Evolutionary conservation across 805 yeast genomes (phyloP).

Genomic region (Wilhelminamyces savonicus): DNA sequence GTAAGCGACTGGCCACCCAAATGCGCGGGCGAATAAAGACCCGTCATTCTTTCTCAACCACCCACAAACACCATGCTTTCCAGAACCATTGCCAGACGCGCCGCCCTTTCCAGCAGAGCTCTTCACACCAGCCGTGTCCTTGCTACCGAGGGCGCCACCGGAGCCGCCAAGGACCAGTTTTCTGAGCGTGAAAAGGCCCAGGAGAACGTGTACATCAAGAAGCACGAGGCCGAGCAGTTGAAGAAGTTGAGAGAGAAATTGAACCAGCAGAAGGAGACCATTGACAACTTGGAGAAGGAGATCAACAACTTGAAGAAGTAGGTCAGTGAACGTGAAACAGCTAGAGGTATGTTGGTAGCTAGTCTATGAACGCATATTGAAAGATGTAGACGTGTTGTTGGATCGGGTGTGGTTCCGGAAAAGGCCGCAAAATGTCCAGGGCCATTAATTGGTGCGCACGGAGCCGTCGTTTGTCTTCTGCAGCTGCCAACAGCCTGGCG

Average conservation of each 20-base stretch:
- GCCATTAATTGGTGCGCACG: too few relatives aligned
- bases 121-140: conserved; percentile 23
- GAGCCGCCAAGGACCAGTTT: conserved; percentile 21
- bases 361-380: neutral
- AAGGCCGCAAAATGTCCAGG: too few relatives aligned
- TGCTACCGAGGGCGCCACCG: conserved; percentile 13
- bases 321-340: neutral
- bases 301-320: conserved; percentile 45
- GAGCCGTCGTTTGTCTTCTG: too few relatives aligned
- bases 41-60: too few relatives aligned
- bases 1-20: too few relatives aligned
- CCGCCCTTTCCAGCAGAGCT: conserved; percentile 25
- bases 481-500: too few relatives aligned
- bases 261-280: conserved; percentile 62
- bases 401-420: neutral
- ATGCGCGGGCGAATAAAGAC: too few relatives aligned
- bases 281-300: conserved; percentile 44
- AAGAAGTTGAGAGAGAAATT: conserved; percentile 69
- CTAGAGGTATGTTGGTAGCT: neutral
- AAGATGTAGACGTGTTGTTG: too few relatives aligned
- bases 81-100: too few relatives aligned
- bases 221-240: conserved; percentile 87
- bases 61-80: too few relatives aligned
- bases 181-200: conserved; percentile 88
- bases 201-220: conserved; percentile 78